Evolutionary conservation across 768 basidiomycete genomes (phyloP).

Genomic region (Dioszegia crocea): DNA sequence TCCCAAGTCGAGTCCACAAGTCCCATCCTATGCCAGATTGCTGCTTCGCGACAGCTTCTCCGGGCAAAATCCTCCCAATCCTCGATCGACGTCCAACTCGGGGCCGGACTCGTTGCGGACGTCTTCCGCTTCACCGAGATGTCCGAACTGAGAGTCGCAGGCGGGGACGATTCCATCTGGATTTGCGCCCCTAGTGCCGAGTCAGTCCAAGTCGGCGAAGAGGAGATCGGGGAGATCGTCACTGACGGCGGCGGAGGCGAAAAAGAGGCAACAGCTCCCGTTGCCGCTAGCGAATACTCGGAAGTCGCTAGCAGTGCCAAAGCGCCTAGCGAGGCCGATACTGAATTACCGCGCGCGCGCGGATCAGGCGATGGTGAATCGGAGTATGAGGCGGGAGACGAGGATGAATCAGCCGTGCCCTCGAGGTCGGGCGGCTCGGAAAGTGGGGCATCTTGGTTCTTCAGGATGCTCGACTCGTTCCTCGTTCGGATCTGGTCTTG

Average conservation of each 20-base stretch:
- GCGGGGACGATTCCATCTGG: conserved; percentile 15
- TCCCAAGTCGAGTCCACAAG: not conserved
- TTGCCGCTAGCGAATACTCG: not conserved
- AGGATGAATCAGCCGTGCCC: not conserved
- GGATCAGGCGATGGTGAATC: not conserved
- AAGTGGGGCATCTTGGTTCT: not conserved
- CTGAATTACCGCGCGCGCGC: not conserved
- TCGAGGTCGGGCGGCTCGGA: not conserved
- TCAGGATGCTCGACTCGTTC: conserved; percentile 7
- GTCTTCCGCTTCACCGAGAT: conserved; percentile 13
- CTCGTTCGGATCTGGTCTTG: conserved; percentile 4
- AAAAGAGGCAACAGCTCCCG: not conserved
- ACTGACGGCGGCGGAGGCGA: not conserved
- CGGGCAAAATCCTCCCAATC: not conserved
- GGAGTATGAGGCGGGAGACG: conserved; percentile 5
- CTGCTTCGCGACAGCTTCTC: not conserved
- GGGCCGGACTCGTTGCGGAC: conserved; percentile 7
- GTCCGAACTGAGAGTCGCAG: conserved; percentile 11
- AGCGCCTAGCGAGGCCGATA: not conserved
- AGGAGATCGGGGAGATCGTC: conserved; percentile 13
- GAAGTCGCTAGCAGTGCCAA: not conserved
- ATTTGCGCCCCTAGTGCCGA: conserved; percentile 17
- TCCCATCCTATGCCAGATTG: not conserved
- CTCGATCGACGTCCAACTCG: conserved; percentile 3
- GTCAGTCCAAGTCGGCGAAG: conserved; percentile 12